Evolutionary conservation across 768 basidiomycete species (phyloP).

Genomic region (Mycena maculata): DNA sequence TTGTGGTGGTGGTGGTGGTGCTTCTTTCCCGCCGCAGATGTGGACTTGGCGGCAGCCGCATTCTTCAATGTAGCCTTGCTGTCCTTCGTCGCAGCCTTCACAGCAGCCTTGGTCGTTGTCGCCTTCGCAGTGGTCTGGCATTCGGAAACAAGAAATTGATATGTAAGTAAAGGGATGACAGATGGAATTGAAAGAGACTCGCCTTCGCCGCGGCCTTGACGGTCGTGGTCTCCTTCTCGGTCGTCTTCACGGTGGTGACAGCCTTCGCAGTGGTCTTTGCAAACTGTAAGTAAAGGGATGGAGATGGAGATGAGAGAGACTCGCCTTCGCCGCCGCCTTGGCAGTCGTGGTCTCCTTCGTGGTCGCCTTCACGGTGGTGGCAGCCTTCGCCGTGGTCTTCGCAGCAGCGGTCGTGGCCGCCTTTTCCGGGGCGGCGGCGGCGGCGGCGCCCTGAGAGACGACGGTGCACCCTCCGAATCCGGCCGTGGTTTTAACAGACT

Average conservation of each 20-base stretch:
- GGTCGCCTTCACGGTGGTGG: constrained; percentile 8
- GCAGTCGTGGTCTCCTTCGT: constrained; percentile 20
- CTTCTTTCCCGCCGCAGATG: background rate
- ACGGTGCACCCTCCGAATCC: constrained; percentile 69
- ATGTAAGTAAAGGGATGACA: too few species aligned
- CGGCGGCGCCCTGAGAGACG: constrained; percentile 48
- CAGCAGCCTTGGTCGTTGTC: constrained; percentile 25
- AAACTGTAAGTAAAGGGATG: too few species aligned
- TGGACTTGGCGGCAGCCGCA: constrained; percentile 21
- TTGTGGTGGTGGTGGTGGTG: constrained; percentile 2
- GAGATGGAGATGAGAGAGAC: too few species aligned
- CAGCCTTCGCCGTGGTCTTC: constrained; percentile 38
- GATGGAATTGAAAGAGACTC: background rate
- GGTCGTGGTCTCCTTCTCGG: constrained; percentile 29
- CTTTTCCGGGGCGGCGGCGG: constrained; percentile 33
- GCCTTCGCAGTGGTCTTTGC: constrained; percentile 37
- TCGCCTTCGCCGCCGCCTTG: too few species aligned
- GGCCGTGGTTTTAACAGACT: constrained; percentile 59
- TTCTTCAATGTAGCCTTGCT: constrained; percentile 15
- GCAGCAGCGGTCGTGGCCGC: constrained; percentile 22
- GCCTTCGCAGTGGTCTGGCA: constrained; percentile 6
- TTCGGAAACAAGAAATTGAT: too few species aligned
- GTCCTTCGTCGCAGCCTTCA: background rate
- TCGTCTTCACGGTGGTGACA: constrained; percentile 12
- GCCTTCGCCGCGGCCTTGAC: constrained; percentile 28